Evolutionary conservation across 2,329 filamentous ascomycete species (phyloP).

Genomic region (Microdochium nivale): DNA sequence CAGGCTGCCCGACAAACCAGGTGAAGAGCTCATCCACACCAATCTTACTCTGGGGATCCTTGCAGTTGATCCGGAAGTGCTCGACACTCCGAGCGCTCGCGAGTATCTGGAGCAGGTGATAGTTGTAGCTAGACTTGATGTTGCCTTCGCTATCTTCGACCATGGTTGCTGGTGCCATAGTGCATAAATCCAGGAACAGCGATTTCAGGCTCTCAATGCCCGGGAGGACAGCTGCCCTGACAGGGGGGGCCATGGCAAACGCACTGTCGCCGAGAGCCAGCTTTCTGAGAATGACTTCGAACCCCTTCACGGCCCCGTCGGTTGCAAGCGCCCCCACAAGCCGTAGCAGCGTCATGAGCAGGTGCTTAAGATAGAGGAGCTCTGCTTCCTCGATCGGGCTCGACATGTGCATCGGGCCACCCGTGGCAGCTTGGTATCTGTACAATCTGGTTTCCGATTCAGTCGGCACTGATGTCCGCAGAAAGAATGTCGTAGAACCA

Average conservation of each 20-base stretch:
- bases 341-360: slow-evolving; percentile 31
- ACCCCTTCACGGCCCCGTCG: slow-evolving; percentile 22
- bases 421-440: not conserved
- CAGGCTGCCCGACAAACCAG: slow-evolving; percentile 24
- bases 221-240: slow-evolving; percentile 24
- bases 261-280: slow-evolving; percentile 27
- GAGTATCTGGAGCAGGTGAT: slow-evolving; percentile 24
- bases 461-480: not conserved
- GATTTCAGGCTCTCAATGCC: slow-evolving; percentile 36
- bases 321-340: slow-evolving; percentile 28
- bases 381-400: slow-evolving; percentile 1
- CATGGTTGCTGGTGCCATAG: slow-evolving; percentile 2
- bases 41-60: not conserved
- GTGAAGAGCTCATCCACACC: slow-evolving; percentile 21
- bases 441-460: not conserved
- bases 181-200: slow-evolving; percentile 29
- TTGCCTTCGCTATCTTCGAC: not conserved
- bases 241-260: slow-evolving; percentile 35
- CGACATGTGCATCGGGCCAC: not conserved
- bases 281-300: slow-evolving; percentile 38
- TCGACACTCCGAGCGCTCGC: slow-evolving; percentile 30
- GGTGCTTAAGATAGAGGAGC: slow-evolving; percentile 16
- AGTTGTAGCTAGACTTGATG: not conserved
- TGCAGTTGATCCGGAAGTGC: slow-evolving; percentile 46
- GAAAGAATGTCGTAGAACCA: slow-evolving; percentile 30